These are phyloP conservation scores for Colletotrichum sp. DNA, from an alignment of 2,329 filamentous ascomycete genomes.

Conservation along the genomic window DNA sequence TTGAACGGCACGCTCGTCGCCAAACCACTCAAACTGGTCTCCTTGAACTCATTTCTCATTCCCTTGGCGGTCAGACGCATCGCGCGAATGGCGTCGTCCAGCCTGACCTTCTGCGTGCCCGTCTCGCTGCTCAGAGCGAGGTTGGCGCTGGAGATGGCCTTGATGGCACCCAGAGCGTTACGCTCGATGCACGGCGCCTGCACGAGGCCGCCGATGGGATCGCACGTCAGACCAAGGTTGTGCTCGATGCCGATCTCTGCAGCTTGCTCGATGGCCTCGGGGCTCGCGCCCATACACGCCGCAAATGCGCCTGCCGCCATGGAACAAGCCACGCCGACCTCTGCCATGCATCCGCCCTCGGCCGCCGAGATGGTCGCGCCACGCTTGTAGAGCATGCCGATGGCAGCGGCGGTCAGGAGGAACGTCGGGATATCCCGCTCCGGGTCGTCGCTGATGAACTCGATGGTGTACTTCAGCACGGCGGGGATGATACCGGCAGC, in stretches of 20 bases:
- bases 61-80: slow-evolving; percentile 56
- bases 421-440: slow-evolving; percentile 55
- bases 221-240: slow-evolving; percentile 55
- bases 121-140: slow-evolving; percentile 48
- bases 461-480: slow-evolving; percentile 54
- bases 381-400: slow-evolving; percentile 59
- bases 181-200: slow-evolving; percentile 58
- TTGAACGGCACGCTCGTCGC: slow-evolving; percentile 55
- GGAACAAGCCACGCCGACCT: slow-evolving; percentile 56
- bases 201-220: slow-evolving; percentile 54
- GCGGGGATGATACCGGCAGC: slow-evolving; percentile 56
- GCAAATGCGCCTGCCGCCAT: slow-evolving; percentile 57
- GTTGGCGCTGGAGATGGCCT: slow-evolving; percentile 56
- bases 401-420: slow-evolving; percentile 52
- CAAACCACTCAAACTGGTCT: slow-evolving; percentile 54
- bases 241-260: slow-evolving; percentile 59
- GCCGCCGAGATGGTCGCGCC: slow-evolving; percentile 57
- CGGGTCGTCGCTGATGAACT: slow-evolving; percentile 55
- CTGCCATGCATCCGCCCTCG: slow-evolving; percentile 59
- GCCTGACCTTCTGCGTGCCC: slow-evolving; percentile 51
- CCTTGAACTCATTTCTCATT: slow-evolving; percentile 59
- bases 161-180: slow-evolving; percentile 55
- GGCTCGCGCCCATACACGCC: slow-evolving; percentile 55
- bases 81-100: slow-evolving; percentile 55
- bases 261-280: slow-evolving; percentile 54